Conservation (phyloP, 1,284 basidiomycete species). For the Boletus mariae region DNA sequence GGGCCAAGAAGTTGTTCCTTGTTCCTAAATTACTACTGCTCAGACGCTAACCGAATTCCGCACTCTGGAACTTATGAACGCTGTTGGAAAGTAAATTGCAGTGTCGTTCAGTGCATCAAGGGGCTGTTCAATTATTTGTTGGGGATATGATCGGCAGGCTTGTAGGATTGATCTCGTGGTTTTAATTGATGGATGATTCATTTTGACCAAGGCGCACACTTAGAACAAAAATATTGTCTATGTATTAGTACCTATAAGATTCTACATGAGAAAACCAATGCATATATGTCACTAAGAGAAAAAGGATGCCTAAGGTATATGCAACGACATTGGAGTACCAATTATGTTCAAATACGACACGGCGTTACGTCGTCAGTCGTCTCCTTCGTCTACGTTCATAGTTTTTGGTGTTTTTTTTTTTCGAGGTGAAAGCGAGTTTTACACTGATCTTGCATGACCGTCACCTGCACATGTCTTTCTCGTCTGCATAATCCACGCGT, state of each 20-base stretch:
- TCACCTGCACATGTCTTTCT: background rate
- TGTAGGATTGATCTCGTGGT: background rate
- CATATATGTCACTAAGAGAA: background rate
- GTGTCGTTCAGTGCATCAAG: too few species aligned
- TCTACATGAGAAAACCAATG: background rate
- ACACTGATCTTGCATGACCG: background rate
- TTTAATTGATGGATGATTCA: background rate
- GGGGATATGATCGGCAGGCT: background rate
- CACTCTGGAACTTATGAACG: too few species aligned
- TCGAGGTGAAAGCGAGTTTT: background rate
- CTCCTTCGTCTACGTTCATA: background rate
- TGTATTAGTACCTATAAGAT: background rate
- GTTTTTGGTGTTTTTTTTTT: background rate
- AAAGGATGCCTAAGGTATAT: background rate
- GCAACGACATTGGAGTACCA: background rate
- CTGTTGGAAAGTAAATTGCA: too few species aligned
- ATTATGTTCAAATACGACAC: constrained; percentile 11
- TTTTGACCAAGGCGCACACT: too few species aligned
- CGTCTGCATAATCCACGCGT: background rate
- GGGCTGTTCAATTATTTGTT: too few species aligned
- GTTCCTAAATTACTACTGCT: too few species aligned
- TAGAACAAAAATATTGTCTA: background rate
- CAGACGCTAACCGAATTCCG: too few species aligned
- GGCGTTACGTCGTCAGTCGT: constrained; percentile 14
- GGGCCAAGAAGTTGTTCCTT: too few species aligned